phyloP scores from a whole-genome alignment of 2,329 filamentous ascomycete genomes.

The Capronia americana region DNA sequence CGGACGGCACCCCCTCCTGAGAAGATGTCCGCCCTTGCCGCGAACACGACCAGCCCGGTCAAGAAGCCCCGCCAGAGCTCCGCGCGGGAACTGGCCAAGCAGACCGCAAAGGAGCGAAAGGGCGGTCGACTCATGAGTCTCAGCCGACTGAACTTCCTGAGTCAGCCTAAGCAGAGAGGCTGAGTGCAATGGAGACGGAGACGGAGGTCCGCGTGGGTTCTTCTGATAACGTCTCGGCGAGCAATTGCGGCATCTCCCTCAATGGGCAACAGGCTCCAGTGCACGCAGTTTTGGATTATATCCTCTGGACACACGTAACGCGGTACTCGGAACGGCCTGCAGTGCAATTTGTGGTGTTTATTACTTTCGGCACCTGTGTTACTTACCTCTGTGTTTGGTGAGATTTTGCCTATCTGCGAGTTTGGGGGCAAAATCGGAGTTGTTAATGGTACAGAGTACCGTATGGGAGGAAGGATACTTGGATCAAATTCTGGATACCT shows the following conservation, averaged over 20 bases:
- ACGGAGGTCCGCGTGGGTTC: neutral
- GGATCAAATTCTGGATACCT: neutral
- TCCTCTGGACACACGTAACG: neutral
- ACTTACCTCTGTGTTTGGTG: neutral
- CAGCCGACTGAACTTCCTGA: conserved; percentile 56
- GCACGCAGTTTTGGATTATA: neutral
- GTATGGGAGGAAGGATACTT: neutral
- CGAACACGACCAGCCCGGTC: conserved; percentile 1
- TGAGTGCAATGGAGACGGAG: conserved; percentile 15
- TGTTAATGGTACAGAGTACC: neutral
- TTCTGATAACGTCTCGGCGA: neutral
- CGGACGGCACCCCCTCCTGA: conserved; percentile 29
- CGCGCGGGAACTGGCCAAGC: conserved; percentile 37
- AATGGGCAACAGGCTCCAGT: neutral
- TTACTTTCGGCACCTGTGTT: conserved; percentile 19
- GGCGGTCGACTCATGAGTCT: conserved; percentile 47
- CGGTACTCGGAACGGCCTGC: neutral
- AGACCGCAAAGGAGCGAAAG: conserved; percentile 38
- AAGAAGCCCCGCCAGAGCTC: conserved; percentile 32
- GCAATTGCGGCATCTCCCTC: neutral
- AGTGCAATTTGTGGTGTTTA: neutral
- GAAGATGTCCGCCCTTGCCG: conserved; percentile 19
- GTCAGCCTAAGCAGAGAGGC: conserved; percentile 50
- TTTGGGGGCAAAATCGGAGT: neutral
- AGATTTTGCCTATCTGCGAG: neutral